phyloP scores from a whole-genome alignment of 2,329 filamentous ascomycete genomes.

The Ophiostoma sp. region DNA sequence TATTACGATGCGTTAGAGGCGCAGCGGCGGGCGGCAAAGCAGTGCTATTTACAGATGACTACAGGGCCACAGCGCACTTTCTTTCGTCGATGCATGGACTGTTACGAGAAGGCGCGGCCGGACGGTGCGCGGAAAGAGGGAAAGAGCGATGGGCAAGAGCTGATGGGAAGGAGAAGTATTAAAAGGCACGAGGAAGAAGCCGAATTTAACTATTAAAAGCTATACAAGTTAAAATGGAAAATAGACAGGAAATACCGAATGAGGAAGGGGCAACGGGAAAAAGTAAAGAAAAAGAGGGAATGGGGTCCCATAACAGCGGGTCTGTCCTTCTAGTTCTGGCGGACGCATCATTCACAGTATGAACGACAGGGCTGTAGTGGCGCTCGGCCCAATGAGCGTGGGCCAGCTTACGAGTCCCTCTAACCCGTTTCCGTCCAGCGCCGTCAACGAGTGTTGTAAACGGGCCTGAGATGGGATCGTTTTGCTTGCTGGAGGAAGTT shows the following conservation, averaged over 20 bases:
- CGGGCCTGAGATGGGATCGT: not conserved
- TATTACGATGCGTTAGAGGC: not conserved
- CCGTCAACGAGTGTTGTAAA: not conserved
- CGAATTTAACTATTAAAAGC: constrained; percentile 2
- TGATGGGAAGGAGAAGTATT: not conserved
- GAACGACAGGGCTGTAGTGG: constrained; percentile 9
- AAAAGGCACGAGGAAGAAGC: not conserved
- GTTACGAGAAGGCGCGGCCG: constrained; percentile 4
- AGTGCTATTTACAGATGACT: not conserved
- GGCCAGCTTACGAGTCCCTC: constrained; percentile 36
- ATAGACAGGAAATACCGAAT: not conserved
- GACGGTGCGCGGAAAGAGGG: constrained; percentile 3
- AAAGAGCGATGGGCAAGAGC: not conserved
- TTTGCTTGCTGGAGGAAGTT: not conserved
- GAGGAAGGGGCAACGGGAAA: not conserved
- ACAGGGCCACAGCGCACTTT: not conserved
- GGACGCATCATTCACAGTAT: constrained; percentile 16
- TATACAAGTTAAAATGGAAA: not conserved
- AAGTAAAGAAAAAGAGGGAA: not conserved
- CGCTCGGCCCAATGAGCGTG: constrained; percentile 30
- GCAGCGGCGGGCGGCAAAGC: not conserved
- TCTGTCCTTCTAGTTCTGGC: not conserved
- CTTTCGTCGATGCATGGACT: not conserved
- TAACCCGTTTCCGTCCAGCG: constrained; percentile 21
- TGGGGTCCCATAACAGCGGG: not conserved